A percentile compares a stretch with the other conserved stretches of the same genome.
These are phyloP conservation scores for Colletotrichum cuscutae DNA, from an alignment of 2,329 filamentous ascomycete species.

Conservation along the genomic window DNA sequence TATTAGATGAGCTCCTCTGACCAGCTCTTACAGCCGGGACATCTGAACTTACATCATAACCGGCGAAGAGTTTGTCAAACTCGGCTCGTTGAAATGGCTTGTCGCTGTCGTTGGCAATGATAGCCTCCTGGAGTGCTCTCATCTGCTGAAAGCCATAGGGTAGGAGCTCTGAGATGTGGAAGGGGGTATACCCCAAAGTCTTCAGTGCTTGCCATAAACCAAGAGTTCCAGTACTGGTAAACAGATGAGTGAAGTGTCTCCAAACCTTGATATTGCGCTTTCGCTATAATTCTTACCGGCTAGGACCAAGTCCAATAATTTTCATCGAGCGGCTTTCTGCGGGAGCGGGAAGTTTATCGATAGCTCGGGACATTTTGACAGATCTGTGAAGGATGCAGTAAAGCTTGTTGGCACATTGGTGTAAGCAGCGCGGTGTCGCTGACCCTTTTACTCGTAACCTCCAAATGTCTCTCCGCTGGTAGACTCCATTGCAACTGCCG, in stretches of 20 bases:
- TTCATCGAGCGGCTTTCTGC: constrained; percentile 18
- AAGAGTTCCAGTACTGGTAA: constrained; percentile 47
- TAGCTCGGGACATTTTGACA: constrained; percentile 17
- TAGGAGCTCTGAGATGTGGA: constrained; percentile 48
- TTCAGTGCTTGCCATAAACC: constrained; percentile 48
- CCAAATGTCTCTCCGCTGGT: not conserved
- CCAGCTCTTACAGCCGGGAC: too few species aligned
- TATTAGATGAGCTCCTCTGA: not conserved
- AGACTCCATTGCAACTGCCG: not conserved
- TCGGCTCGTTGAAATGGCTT: constrained; percentile 46
- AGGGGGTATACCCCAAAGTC: constrained; percentile 48
- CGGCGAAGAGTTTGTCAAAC: constrained; percentile 52
- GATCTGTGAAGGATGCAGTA: not conserved
- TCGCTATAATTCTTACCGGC: constrained; percentile 11
- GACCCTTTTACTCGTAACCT: constrained; percentile 16
- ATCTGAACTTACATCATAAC: constrained; percentile 43
- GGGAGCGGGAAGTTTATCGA: constrained; percentile 29
- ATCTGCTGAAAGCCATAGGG: constrained; percentile 38
- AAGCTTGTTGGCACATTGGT: not conserved
- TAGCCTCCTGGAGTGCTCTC: constrained; percentile 45
- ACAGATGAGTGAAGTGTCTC: not conserved
- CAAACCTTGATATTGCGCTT: not conserved
- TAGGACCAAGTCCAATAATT: constrained; percentile 29
- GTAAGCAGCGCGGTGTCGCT: not conserved
- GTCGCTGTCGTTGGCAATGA: constrained; percentile 38